A percentile compares a stretch with the other conserved stretches of the same genome.
Evolutionary conservation across 805 yeast species (phyloP).

Genomic region (Saccharomycopsis microspora): DNA sequence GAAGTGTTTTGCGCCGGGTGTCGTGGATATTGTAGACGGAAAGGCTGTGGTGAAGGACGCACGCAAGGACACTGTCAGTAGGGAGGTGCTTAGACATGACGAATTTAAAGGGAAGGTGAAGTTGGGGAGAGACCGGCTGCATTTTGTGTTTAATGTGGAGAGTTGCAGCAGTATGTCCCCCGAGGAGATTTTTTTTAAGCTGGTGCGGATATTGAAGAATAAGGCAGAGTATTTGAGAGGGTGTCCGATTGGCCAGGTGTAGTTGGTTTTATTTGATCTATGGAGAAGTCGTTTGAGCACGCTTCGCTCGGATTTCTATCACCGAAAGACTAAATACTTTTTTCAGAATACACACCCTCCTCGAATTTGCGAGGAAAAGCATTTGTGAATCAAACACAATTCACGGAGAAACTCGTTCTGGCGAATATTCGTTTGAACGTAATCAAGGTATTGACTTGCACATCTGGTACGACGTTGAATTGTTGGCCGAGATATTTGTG

Average conservation of each 20-base stretch:
- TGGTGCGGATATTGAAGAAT: conserved; percentile 73
- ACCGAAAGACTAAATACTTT: not conserved
- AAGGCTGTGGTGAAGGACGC: conserved; percentile 81
- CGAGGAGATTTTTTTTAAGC: conserved; percentile 88
- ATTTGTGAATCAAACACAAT: too few species aligned
- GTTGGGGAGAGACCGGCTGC: conserved; percentile 84
- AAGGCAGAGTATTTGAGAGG: conserved; percentile 72
- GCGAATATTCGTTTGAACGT: too few species aligned
- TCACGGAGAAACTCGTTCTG: too few species aligned
- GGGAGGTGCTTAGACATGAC: conserved; percentile 90
- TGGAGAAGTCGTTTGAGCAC: not conserved
- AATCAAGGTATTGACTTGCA: too few species aligned
- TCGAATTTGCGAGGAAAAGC: too few species aligned
- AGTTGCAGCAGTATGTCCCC: conserved; percentile 96
- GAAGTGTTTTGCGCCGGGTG: conserved; percentile 90
- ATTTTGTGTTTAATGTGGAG: conserved; percentile 90
- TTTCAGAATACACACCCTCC: not conserved
- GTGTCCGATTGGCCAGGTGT: conserved; percentile 60
- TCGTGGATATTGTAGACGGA: conserved; percentile 60
- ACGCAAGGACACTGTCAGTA: conserved; percentile 90
- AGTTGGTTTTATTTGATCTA: not conserved
- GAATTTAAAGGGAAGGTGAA: conserved; percentile 85
- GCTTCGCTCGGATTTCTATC: not conserved
- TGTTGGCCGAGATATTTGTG: too few species aligned
- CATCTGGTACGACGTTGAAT: too few species aligned